Conservation (phyloP, 371 early-diverging fungal species). For the Dichotomocladium elegans region DNA sequence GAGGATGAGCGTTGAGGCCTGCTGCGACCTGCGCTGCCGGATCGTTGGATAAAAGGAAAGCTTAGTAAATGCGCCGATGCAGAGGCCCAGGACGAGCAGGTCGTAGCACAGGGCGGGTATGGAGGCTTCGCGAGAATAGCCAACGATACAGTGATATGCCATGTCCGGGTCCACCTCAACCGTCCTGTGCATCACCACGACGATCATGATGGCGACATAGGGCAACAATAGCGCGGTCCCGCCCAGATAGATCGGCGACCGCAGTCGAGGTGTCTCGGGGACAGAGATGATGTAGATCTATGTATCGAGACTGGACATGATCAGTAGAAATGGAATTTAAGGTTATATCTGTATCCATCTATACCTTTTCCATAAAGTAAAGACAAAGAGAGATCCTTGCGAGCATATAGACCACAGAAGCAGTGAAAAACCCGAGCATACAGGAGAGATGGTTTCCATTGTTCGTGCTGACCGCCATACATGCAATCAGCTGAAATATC, state of each 20-base stretch:
- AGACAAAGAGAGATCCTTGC: slow-evolving; percentile 47
- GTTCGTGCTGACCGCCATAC: slow-evolving; percentile 52
- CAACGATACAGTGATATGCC: slow-evolving; percentile 44
- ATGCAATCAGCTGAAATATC: slow-evolving; percentile 47
- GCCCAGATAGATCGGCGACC: slow-evolving; percentile 37
- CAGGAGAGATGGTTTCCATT: slow-evolving; percentile 52
- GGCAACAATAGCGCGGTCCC: slow-evolving; percentile 42
- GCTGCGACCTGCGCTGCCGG: slow-evolving; percentile 26
- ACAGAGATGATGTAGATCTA: slow-evolving; percentile 44
- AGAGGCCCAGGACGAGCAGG: slow-evolving; percentile 28
- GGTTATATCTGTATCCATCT: slow-evolving; percentile 3
- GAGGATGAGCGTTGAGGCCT: slow-evolving; percentile 36
- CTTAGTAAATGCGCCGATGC: slow-evolving; percentile 42
- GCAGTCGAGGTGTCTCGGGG: slow-evolving; percentile 33
- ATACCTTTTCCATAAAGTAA: slow-evolving; percentile 57
- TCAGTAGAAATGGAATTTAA: not conserved
- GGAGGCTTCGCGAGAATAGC: slow-evolving; percentile 38
- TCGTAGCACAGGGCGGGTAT: slow-evolving; percentile 47
- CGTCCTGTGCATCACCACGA: slow-evolving; percentile 36
- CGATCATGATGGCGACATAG: slow-evolving; percentile 31
- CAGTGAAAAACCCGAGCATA: slow-evolving; percentile 38
- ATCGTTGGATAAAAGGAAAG: slow-evolving; percentile 33
- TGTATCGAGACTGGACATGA: not conserved
- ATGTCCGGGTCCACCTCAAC: slow-evolving; percentile 16
- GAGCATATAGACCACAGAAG: slow-evolving; percentile 33